Evolutionary conservation across 2,329 filamentous ascomycete species (phyloP).

Genomic region (Pezicula radicicola): DNA sequence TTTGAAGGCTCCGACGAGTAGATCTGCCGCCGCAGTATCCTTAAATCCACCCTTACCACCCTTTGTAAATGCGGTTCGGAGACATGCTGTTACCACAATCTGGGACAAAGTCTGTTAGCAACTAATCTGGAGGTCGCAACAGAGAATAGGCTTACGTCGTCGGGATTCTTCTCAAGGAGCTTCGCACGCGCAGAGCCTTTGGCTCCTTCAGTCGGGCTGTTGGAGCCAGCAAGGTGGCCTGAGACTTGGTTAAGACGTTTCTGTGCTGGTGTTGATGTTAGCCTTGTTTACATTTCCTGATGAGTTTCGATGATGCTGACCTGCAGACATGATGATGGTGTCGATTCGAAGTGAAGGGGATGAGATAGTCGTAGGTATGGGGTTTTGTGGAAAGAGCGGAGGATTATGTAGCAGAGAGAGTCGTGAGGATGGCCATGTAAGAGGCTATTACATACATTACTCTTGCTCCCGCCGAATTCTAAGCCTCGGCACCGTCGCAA

Average conservation of each 20-base stretch:
- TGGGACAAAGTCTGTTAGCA: slow-evolving; percentile 28
- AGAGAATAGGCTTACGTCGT: slow-evolving; percentile 53
- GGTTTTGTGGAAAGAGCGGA: not conserved
- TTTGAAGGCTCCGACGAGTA: slow-evolving; percentile 81
- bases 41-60: slow-evolving; percentile 94
- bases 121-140: not conserved
- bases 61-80: slow-evolving; percentile 89
- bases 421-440: not conserved
- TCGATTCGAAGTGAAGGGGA: not conserved
- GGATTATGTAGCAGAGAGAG: not conserved
- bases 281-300: slow-evolving; percentile 1
- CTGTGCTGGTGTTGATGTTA: slow-evolving; percentile 24
- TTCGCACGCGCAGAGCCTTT: slow-evolving; percentile 16
- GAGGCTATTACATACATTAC: not conserved
- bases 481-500: no score
- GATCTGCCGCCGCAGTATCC: slow-evolving; percentile 83
- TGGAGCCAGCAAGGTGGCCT: slow-evolving; percentile 51
- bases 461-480: not conserved
- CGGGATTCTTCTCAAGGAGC: slow-evolving; percentile 62
- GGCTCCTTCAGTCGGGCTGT: slow-evolving; percentile 22
- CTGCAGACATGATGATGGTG: slow-evolving; percentile 2
- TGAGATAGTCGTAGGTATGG: not conserved
- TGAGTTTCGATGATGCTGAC: not conserved
- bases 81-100: slow-evolving; percentile 88
- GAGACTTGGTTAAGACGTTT: slow-evolving; percentile 48